Base-by-base conservation (phyloP, 805 yeast species). In the Ogataea angusta region DNA sequence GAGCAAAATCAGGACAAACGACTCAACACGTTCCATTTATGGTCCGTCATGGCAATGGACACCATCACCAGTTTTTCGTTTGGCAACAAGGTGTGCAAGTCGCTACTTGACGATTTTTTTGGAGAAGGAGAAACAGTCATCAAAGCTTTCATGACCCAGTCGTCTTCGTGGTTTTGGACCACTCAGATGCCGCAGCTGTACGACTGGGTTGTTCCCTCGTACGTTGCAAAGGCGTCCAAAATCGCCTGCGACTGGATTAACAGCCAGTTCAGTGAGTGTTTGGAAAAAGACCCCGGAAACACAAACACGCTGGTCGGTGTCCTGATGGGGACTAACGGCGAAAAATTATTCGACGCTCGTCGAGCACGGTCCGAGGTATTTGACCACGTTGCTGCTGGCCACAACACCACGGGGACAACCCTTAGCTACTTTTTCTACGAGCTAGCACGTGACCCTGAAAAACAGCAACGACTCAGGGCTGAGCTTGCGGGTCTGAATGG, bases 321-420 rank as follows among this genome's bases (percentile, higher is more conserved):
- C 7, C 47, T 61, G n/a, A 39, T 57, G 10, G 42, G 41, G 1
- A 30, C 42, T 12, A 18, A 19, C 17, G 52, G 45, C 3, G 36
- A 47, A 23, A 52, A 46, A 34, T 18, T 32, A 16, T 56, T 53
- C 23, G 53, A 51, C 30, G 25, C 34, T 8, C 3, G 22, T n/a
- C 40, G 62, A 8, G 68, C 73, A 10, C 70, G 69, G n/a, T 63
- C 75, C 24, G 81, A 75, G 47, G 55, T 69, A 19, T 69, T 74
- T 32, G 90, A 82, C 53, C 86, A 82, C 55, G 69, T 82, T 27
- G 81, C 83, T 33, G 90, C 90, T 0, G 90, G 90, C 3, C 89
- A 83, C 54, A 84, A 82, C 53, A 82, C 90, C 5, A 81, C 85
- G 1, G 86, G 84, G 0, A 70, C 78, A 6, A 78, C 80, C n/a